Base-by-base conservation (phyloP, 2,329 filamentous ascomycete species). In the Pyricularia grisea region DNA sequence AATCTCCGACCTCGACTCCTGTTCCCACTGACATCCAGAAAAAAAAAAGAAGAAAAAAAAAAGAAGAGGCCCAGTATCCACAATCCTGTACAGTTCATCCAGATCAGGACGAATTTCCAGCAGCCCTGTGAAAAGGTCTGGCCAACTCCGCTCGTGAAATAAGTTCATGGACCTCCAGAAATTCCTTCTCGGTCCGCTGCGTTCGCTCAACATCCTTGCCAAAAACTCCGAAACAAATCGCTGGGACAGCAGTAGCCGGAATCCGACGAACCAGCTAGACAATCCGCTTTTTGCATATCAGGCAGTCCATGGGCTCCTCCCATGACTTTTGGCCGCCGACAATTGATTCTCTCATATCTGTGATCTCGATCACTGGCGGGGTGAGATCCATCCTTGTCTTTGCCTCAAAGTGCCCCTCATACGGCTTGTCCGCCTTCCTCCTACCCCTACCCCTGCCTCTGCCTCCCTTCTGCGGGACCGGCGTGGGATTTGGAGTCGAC, bases 401-500 rank as follows among this genome's bases (percentile, higher is more conserved):
- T 3, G 83, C 86, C 66, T 84, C 79, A 69, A 88, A 88, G 5
- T 84, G 75, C 0, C 82, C 83, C 60, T 82, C 77, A 73, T 86
- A 87, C 2, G 83, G 83, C 73, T 81, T 84, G 31, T 74, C 71
- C 25, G 66, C 9, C 42, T 67, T 67, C 27, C 55, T 67, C 66
- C 23, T 68, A 25, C 33, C 30, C 70, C 65, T 65, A 11, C 60
- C 31, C 25, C 67, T 67, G 30, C 30, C 30, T 10, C 65, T 58
- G 17, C 25, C 42, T 11, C 42, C 66, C 36, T 67, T 55, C 28
- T 67, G 65, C 23, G 67, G 31, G 74, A 65, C 25, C 27, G 25
- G 60, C 27, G 60, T 10, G 60, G 60, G 60, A 63, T 63, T 63
- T 28, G 60, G 60, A 2, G 60, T 63, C 12, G 60, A 63, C 12